Base-by-base conservation (phyloP, 306 rosid species). In the Trichosanthes truncata region DNA sequence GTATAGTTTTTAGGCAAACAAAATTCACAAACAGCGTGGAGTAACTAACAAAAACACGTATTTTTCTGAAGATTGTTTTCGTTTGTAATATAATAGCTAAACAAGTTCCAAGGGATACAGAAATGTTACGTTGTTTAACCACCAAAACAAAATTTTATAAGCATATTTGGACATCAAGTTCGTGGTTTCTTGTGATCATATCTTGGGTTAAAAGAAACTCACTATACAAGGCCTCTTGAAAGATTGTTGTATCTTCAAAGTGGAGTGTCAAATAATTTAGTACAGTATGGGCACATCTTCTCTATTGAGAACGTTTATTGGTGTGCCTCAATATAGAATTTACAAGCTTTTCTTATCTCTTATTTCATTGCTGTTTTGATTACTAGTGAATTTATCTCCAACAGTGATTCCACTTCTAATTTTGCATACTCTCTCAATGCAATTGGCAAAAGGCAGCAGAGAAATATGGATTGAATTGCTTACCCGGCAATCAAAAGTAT, bases 401-500 rank as follows among this genome's bases (percentile, higher is more conserved):
- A n/a, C n/a, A n/a, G 51, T 9, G 5, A 20, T 10, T 65, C 41
- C 46, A 67, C 51, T 40, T n/a, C 25, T 38, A 36, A 40, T 38
- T 38, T 17, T 10, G 2, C 3, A 38, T 40, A 48, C 74, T 36
- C 29, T n/a, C 31, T 55, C 49, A 15, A 46, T 67, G 26, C 49
- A 26, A 52, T 8, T 55, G 46, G 21, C 17, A 49, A 18, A 46
- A 71, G 48, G 41, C 23, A 38, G 35, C 38, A 67, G 18, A 67
- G 18, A 29, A 72, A 78, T 67, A 57, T 8, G 56, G 12, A 75
- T 57, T 10, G 36, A 59, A 25, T 33, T 65, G 69, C 91, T 89
- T 87, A 94, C 98, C 97, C 95, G 78, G 78, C 92, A 84, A 94
- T 80, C 65, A 94, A 72, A 82, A 94, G 84, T 55, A 91, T 74